A percentile compares a stretch with the other conserved stretches of the same genome.
Evolutionary conservation across 805 yeast genomes (phyloP).

Genomic region (Sugiyamaella valdiviana): DNA sequence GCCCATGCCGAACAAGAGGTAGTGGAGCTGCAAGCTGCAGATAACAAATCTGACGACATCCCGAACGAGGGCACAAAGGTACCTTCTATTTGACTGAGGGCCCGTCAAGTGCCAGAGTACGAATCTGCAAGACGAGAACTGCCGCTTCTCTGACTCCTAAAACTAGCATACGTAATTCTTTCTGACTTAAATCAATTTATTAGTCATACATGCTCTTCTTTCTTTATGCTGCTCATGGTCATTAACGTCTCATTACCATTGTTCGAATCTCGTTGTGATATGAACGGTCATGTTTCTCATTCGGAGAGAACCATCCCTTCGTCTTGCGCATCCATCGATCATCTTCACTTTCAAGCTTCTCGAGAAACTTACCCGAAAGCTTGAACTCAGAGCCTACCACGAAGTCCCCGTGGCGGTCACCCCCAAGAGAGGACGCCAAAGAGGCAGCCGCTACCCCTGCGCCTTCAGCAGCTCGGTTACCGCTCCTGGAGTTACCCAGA

Average conservation of each 20-base stretch:
- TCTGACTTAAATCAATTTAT: too few species aligned
- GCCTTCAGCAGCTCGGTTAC: constrained; percentile 1
- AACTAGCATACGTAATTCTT: too few species aligned
- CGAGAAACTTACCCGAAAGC: constrained; percentile 23
- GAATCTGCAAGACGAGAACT: too few species aligned
- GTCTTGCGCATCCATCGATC: constrained; percentile 32
- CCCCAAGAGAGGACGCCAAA: constrained; percentile 3
- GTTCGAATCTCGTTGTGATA: constrained; percentile 30
- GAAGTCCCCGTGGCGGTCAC: constrained; percentile 20
- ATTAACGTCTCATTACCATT: constrained; percentile 28
- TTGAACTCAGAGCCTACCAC: constrained; percentile 32
- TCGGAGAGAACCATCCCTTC: constrained; percentile 30
- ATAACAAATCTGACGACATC: background rate
- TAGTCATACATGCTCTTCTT: too few species aligned
- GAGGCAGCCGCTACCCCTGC: background rate
- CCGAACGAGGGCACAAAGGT: too few species aligned
- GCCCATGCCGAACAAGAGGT: background rate
- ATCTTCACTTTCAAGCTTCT: constrained; percentile 29
- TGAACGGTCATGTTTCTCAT: constrained; percentile 21
- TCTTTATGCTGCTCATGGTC: too few species aligned
- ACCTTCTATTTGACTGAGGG: too few species aligned
- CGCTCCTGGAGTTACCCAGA: background rate
- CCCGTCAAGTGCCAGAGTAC: too few species aligned
- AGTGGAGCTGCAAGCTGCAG: background rate
- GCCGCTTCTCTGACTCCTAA: too few species aligned